Evolutionary conservation across 2,329 filamentous ascomycete species (phyloP).

Genomic region (Nigrospora sphaerica): DNA sequence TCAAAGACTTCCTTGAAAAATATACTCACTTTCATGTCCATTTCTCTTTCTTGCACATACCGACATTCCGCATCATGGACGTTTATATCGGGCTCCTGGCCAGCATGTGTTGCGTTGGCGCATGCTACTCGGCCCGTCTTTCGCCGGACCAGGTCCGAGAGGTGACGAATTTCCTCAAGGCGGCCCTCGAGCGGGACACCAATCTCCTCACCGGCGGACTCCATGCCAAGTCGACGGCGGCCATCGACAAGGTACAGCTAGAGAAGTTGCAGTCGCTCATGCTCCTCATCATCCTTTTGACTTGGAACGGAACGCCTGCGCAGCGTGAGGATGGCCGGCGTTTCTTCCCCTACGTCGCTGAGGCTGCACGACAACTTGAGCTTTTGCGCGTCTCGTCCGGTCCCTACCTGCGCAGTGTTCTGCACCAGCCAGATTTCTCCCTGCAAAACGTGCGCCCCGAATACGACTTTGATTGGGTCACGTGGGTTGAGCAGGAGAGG

Average conservation of each 20-base stretch:
- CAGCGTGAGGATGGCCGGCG: constrained; percentile 59
- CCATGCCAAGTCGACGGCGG: constrained; percentile 29
- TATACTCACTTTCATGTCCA: constrained; percentile 69
- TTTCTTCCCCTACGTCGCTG: constrained; percentile 49
- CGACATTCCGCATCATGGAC: constrained; percentile 61
- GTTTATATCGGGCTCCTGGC: constrained; percentile 61
- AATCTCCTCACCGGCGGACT: constrained; percentile 32
- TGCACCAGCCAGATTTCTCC: constrained; percentile 50
- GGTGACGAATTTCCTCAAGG: constrained; percentile 58
- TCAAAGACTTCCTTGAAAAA: constrained; percentile 63
- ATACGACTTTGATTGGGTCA: constrained; percentile 52
- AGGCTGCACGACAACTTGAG: constrained; percentile 48
- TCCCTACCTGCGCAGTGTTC: constrained; percentile 44
- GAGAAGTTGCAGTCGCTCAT: constrained; percentile 64
- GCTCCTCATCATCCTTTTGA: constrained; percentile 53
- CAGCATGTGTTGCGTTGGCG: constrained; percentile 65
- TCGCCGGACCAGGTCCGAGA: constrained; percentile 55
- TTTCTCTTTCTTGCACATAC: constrained; percentile 65
- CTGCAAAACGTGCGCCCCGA: constrained; percentile 37
- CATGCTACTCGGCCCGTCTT: constrained; percentile 64
- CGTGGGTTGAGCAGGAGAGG: constrained; percentile 67
- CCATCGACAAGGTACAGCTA: constrained; percentile 35
- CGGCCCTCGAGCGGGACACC: constrained; percentile 51
- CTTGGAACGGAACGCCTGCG: constrained; percentile 62
- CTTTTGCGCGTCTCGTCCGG: constrained; percentile 47